Evolutionary conservation across 1,284 basidiomycete genomes (phyloP).

Genomic region (Boletus semigastroideus): DNA sequence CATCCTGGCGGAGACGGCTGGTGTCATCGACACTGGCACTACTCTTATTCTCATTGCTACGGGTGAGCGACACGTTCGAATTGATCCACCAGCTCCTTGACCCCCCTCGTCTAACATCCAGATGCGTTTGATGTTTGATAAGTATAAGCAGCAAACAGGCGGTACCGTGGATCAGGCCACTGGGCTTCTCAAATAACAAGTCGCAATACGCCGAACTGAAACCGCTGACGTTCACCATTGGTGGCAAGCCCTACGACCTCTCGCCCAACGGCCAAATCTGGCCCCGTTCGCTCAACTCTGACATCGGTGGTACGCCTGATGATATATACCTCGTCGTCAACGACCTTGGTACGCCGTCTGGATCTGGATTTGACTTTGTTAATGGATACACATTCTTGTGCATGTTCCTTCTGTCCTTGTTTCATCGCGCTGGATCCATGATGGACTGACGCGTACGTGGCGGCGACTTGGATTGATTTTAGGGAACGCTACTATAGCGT

Average conservation of each 20-base stretch:
- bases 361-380: background rate
- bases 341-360: background rate
- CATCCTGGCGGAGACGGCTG: constrained; percentile 39
- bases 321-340: constrained; percentile 43
- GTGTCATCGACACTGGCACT: constrained; percentile 41
- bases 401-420: background rate
- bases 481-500: constrained; percentile 45
- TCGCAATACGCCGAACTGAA: constrained; percentile 25
- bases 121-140: constrained; percentile 51
- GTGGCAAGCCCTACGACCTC: constrained; percentile 34
- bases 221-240: constrained; percentile 28
- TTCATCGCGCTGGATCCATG: background rate
- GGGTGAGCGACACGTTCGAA: constrained; percentile 21
- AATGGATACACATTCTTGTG: constrained; percentile 8
- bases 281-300: constrained; percentile 46
- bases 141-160: constrained; percentile 52
- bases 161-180: constrained; percentile 43
- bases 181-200: constrained; percentile 37
- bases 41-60: constrained; percentile 42
- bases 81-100: background rate
- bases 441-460: background rate
- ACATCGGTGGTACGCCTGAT: constrained; percentile 39
- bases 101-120: background rate
- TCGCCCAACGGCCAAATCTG: constrained; percentile 53
- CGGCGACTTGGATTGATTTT: background rate